Evolutionary conservation across 306 rosid genomes (phyloP).

Genomic region (Vigna hirtella): DNA sequence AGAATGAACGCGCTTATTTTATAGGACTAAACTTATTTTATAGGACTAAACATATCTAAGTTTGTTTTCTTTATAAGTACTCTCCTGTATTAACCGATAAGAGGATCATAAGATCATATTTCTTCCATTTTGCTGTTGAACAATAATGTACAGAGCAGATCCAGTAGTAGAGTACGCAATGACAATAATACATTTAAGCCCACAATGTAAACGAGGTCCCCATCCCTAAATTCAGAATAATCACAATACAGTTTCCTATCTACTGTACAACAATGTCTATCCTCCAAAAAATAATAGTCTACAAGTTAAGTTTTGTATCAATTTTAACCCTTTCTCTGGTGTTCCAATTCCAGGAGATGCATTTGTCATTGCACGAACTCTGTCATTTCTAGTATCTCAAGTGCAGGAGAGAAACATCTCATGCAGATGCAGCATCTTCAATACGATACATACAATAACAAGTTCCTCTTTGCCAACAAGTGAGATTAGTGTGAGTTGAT

Average conservation of each 20-base stretch:
- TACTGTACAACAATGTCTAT: slow-evolving; percentile 63
- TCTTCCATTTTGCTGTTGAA: slow-evolving; percentile 46
- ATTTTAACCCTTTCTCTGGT: slow-evolving; percentile 43
- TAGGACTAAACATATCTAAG: no score
- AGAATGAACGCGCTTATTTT: no score
- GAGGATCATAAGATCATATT: slow-evolving; percentile 41
- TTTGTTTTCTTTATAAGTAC: no score
- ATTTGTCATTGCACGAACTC: slow-evolving; percentile 49
- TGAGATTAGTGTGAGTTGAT: slow-evolving; percentile 42
- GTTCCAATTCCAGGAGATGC: slow-evolving; percentile 54
- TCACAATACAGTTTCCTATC: slow-evolving; percentile 48
- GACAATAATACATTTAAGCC: slow-evolving; percentile 49
- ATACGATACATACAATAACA: slow-evolving; percentile 41
- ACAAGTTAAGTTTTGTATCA: slow-evolving; percentile 35
- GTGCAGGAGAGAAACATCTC: slow-evolving; percentile 39
- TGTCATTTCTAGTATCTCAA: slow-evolving; percentile 43
- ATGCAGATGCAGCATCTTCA: slow-evolving; percentile 48
- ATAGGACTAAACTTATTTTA: no score
- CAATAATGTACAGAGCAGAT: slow-evolving; percentile 52
- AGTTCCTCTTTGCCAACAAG: slow-evolving; percentile 49
- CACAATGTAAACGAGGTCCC: slow-evolving; percentile 39
- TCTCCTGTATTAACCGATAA: not conserved
- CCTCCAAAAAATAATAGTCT: slow-evolving; percentile 44
- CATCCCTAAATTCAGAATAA: slow-evolving; percentile 46
- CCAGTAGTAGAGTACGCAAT: slow-evolving; percentile 44